Base-by-base conservation (phyloP, 2,329 filamentous ascomycete genomes). In the Pseudogymnoascus sp. region DNA sequence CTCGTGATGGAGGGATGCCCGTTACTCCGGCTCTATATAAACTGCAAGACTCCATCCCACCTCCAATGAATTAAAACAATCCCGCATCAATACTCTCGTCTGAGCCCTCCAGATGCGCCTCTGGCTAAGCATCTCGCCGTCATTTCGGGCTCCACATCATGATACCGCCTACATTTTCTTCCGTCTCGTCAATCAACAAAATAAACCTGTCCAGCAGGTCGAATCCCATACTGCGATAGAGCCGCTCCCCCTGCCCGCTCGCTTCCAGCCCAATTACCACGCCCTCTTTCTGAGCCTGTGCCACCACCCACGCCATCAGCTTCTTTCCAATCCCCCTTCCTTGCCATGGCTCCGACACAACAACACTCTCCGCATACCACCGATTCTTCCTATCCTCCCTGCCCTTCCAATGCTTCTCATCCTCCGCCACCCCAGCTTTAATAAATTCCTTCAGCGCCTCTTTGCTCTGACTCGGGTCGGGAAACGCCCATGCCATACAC, bases 141-240 rank as follows among this genome's bases (percentile, higher is more conserved):
- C 48, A 55, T 33, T 55, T 55, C 18, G 48, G 48, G 48, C 48
- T 55, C 48, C 48, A 55, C 33, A 59, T 37, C 58, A 59, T 59
- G 12, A 59, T 7, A 31, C 58, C 58, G 10, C 58, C 58, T 4
- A 15, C 33, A 3, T 27, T 12, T 31, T 27, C 2, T 4, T 59
- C 35, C 4, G 5, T 12, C 12, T 5, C 33, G 15, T 37, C 33
- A 39, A 59, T 13, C 15, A 5, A n/a, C 5, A 3, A 4, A 40
- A 15, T 18, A 40, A 27, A 59, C n/a, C 58, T 59, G 33, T 13
- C 58, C 35, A 63, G 33, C 13, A 58, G 8, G n/a, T 67, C 62
- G 62, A 70, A 70, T 2, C 69, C 69, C 15, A 69, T 52, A 48
- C 63, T 65, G 29, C 62, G 52, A 64, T 70, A 70, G 61, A 70